Base-by-base conservation (phyloP, 1,284 basidiomycete genomes). In the Irpex sp. region DNA sequence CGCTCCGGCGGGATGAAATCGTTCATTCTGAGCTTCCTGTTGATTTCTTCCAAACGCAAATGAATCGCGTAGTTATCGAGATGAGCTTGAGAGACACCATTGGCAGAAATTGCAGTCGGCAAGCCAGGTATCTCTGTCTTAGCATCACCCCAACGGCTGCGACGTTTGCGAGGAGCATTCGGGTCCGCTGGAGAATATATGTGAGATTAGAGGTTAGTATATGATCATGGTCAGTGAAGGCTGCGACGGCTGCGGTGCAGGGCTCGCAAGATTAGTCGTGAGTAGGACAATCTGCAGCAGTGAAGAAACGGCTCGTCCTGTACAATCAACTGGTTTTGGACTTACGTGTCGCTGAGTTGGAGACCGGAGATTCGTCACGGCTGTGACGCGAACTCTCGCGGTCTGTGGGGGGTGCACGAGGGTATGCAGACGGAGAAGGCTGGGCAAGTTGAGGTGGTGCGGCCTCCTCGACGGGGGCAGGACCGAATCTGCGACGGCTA, bases 61-160 rank as follows among this genome's bases (percentile, higher is more conserved):
- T 96, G 94, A 64, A 95, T 96, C 57, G 94, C 93, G 75, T 98
- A 98, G 72, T 94, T 95, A 78, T 97, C 95, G 60, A 98, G 88
- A 74, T 97, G 94, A 61, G 90, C 88, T 70, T 94, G 92, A 19
- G 94, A 93, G 59, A 98, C 93, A 66, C 94, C 93, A 61, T 90
- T 87, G 61, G 94, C 93, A 68, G 89, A 92, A 68, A 98, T 95
- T 60, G 94, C 93, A 57, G 94, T 95, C 11, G 96, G 96, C 62
- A 97, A 77, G 61, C 94, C 94, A 62, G 94, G 92, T 59, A 94
- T 90, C 68, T 95, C 92, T 63, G 87, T 85, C 76, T 94, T 93
- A 64, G 85, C 87, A 70, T 97, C 94, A 69, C 96, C 96, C 95
- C 95, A 98, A 66, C 95, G 92, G 71, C 94, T 97, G 69, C 93